These are phyloP conservation scores for Chaetoscypha palmicola DNA, from an alignment of 2,329 filamentous ascomycete species.

Conservation along the genomic window DNA sequence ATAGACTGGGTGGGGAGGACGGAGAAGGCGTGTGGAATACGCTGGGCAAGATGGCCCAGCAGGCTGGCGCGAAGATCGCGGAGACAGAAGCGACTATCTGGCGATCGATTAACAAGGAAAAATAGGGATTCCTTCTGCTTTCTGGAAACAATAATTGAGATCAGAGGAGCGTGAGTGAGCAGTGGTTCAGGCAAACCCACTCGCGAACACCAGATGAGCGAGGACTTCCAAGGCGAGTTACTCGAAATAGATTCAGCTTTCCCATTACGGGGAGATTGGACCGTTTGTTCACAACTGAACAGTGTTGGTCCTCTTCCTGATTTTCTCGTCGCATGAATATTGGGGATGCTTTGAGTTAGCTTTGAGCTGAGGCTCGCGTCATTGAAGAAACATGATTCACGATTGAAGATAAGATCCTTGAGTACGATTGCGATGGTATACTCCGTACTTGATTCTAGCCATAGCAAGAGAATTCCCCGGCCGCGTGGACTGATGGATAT, in stretches of 20 bases:
- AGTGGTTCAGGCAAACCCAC: slow-evolving; percentile 1
- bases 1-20: slow-evolving; percentile 23
- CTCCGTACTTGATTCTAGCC: slow-evolving; percentile 8
- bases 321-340: slow-evolving; percentile 20
- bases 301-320: slow-evolving; percentile 6
- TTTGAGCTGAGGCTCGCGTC: slow-evolving; percentile 13
- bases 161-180: slow-evolving; percentile 3
- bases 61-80: slow-evolving; percentile 50
- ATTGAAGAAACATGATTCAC: slow-evolving; percentile 21
- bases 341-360: slow-evolving; percentile 9
- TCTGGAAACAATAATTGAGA: slow-evolving; percentile 13
- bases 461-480: slow-evolving; percentile 4
- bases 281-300: slow-evolving; percentile 6
- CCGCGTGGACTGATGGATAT: slow-evolving; percentile 19
- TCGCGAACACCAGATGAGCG: not conserved
- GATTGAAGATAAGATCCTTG: slow-evolving; percentile 11
- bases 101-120: slow-evolving; percentile 52
- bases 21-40: slow-evolving; percentile 46
- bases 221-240: slow-evolving; percentile 1
- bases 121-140: slow-evolving; percentile 9
- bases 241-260: slow-evolving; percentile 19
- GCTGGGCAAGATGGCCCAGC: slow-evolving; percentile 51
- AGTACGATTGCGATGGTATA: slow-evolving; percentile 12
- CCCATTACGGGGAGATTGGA: slow-evolving; percentile 6
- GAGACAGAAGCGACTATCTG: slow-evolving; percentile 56